Evolutionary conservation across 139 green algal species (phyloP), one percentile per base, ranked within the genome.

Genomic region (Coelastrella sp.): DNA sequence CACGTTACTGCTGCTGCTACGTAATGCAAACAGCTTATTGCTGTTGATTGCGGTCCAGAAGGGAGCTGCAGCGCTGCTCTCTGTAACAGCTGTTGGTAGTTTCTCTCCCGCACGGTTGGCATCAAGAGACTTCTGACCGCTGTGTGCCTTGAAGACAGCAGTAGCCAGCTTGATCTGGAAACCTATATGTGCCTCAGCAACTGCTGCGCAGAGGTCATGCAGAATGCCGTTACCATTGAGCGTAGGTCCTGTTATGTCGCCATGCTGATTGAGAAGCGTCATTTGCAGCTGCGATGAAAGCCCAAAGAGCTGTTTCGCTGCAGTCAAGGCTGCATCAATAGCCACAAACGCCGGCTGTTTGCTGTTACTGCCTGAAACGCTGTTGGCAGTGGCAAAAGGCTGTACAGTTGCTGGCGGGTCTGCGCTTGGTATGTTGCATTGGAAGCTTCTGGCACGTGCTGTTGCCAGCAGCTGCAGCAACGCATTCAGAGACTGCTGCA

Each of bases 361-460:
- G 2, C 19, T 17, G 20, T n/a, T 2, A 16, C 17, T 56, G 81
- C 61, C 64, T 47, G 32, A 47, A 47, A 47, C 1, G 81, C n/a
- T 66, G n/a, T 64, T 77, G 64, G 22, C 82, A 20, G 64, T 64
- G 60, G 19, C 3, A 13, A 60, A 5, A 11, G 11, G 66, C 60
- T 86, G 80, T n/a, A 16, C 22, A 22, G 0, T 4, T 11, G 13
- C n/a, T 22, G 71, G 8, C 6, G 3, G 3, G 6, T 8, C 71
- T 10, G 19, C 6, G 13, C 19, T 7, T 13, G 65, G 82, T 11
- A 64, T 65, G 4, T 56, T 65, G 32, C 82, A 87, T 23, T 79
- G 82, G 64, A 87, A 23, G 82, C 82, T 87, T 32, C 82, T 68
- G 11, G 23, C 56, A 17, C 32, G 14, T 17, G 82, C 82, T 20